Evolutionary conservation across 331 rosid genomes (phyloP), one percentile per base, ranked within the genome.

Genomic region (Phaseolus coccineus): DNA sequence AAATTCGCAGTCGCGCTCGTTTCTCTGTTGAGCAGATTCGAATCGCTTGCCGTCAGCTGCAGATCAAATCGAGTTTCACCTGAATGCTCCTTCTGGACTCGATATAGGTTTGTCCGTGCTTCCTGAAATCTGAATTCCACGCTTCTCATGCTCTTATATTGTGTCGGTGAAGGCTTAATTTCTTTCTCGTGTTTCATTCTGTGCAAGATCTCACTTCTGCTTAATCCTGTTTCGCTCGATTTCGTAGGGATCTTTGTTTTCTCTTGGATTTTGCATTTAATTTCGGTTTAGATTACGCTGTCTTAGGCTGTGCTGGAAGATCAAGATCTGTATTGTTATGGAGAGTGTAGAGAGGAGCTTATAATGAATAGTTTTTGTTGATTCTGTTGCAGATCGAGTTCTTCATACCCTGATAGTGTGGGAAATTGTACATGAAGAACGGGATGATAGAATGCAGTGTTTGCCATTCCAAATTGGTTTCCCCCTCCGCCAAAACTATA

Each of bases 401-500:
- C 81, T 67, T 85, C 73, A 78, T 79, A 51, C 74, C 46, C 56
- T 77, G 80, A 73, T 52, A 77, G 82, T 53, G 85, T 61, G 61
- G 83, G 89, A 40, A 80, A 46, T 68, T 78, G 30, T 73, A 70
- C 16, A 87, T 86, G 94, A 91, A 87, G 72, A 88, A 86, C 89
- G 94, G 97, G 85, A 89, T 90, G 92, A 74, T 90, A 80, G 98
- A 93, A 91, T 93, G 98, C 92, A 88, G 90, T 80, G 97, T 93
- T 50, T 93, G 98, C 85, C 98, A 87, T 80, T 91, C 98, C 24
- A 89, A 88, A 89, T 85, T 93, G 93, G 91, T 90, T 78, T 80
- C 97, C 42, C 93, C 97, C 0, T 76, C 88, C 39, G 9, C 87
- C 61, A 93, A 87, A 80, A 37, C 91, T 72, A 72, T 84, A 77